Base-by-base conservation (phyloP, 495 filamentous ascomycete genomes). In the Darksidea phi region DNA sequence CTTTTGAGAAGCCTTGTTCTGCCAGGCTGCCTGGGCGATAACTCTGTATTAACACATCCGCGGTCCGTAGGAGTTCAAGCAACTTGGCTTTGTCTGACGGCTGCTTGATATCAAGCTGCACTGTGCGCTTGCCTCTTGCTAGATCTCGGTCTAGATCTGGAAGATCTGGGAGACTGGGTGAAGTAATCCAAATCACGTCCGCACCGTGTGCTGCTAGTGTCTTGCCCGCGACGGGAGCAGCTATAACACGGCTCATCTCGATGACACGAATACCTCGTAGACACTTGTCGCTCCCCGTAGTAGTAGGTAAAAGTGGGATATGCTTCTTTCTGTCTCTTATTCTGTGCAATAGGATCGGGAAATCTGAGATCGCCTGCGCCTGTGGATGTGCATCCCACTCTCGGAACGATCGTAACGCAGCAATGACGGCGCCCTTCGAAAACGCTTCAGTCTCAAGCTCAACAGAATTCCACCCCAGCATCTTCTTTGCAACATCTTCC, bases 361-460 rank as follows among this genome's bases (percentile, higher is more conserved):
- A 71, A 36, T 79, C 71, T 5, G 67, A 20, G 2, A 78, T 56
- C 7, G 71, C 73, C 15, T 54, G 25, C 4, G 75, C 68, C 23
- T 78, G 76, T 5, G 77, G 73, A 41, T 67, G 69, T 15, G 65
- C 64, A 51, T 80, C 76, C 77, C 76, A 79, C 58, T 79, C 60
- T 1, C 42, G 60, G 43, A 70, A 76, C 18, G 68, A 72, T 17
- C 77, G 66, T 11, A 78, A 59, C 0, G 73, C 75, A 13, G 70
- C 70, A n/a, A 79, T 77, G 20, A 74, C 75, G 1, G 75, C 52
- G 0, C 68, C 65, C 1, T 57, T 52, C 1, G 72, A 48, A 24
- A 71, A 53, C 1, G 63, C 74, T 15, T 67, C 67, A 0, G 55
- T 62, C 47, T 80, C 77, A 7, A 80, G 70, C 6, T 79, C 77